Conservation (phyloP, 2,329 filamentous ascomycete species). For the Neofusicoccum cordaticola region DNA sequence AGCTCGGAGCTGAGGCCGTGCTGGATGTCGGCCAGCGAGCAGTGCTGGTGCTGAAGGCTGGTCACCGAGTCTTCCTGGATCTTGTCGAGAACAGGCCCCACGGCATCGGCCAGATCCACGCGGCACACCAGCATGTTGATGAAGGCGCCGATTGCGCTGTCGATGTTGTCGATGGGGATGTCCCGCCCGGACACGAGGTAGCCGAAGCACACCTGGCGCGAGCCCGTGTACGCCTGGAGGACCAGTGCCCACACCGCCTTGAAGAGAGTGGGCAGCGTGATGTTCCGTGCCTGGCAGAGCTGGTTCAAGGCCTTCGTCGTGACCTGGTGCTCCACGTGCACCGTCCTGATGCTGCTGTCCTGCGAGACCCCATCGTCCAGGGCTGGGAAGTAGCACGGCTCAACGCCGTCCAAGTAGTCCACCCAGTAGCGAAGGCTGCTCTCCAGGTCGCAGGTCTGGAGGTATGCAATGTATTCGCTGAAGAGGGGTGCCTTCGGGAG, state of each 20-base stretch:
- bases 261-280: slow-evolving; percentile 50
- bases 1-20: slow-evolving; percentile 43
- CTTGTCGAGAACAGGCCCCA: slow-evolving; percentile 25
- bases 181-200: slow-evolving; percentile 38
- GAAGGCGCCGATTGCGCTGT: slow-evolving; percentile 35
- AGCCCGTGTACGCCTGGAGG: slow-evolving; percentile 26
- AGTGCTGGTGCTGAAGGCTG: slow-evolving; percentile 24
- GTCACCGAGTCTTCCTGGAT: neutral
- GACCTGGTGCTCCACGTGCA: slow-evolving; percentile 34
- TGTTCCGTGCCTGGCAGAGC: slow-evolving; percentile 43
- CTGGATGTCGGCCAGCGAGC: slow-evolving; percentile 30
- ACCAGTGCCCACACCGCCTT: slow-evolving; percentile 36
- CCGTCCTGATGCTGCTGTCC: slow-evolving; percentile 1
- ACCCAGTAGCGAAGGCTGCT: slow-evolving; percentile 35
- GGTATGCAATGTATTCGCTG: slow-evolving; percentile 37
- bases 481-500: slow-evolving; percentile 37
- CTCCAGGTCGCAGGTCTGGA: slow-evolving; percentile 22
- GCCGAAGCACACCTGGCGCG: slow-evolving; percentile 33
- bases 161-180: slow-evolving; percentile 32
- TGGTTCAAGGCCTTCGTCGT: slow-evolving; percentile 24
- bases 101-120: slow-evolving; percentile 28
- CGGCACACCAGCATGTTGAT: slow-evolving; percentile 40
- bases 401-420: slow-evolving; percentile 34
- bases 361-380: slow-evolving; percentile 21
- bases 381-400: slow-evolving; percentile 41